A percentile compares a stretch with the other conserved stretches of the same genome.
Evolutionary conservation across 768 basidiomycete species (phyloP).

Genomic region (Boletus sp.): DNA sequence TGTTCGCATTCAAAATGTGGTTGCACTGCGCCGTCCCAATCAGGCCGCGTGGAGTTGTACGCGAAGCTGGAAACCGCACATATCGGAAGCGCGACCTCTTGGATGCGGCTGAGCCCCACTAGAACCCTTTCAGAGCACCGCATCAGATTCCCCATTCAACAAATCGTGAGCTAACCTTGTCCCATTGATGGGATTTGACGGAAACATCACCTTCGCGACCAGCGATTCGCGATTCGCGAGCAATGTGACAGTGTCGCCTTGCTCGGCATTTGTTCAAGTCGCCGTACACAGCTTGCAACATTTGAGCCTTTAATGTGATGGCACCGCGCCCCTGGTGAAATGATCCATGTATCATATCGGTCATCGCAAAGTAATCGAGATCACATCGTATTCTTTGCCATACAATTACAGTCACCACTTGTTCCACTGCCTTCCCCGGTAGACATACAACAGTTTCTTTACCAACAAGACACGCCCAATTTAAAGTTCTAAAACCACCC

Average conservation of each 20-base stretch:
- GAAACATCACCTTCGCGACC: slow-evolving; percentile 2
- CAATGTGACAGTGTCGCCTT: background rate
- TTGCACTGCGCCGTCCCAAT: slow-evolving; percentile 21
- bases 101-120: slow-evolving; percentile 1
- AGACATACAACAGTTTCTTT: slow-evolving; percentile 6
- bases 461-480: background rate
- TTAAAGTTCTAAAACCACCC: slow-evolving; percentile 23
- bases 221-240: slow-evolving; percentile 11
- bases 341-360: background rate
- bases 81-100: slow-evolving; percentile 16
- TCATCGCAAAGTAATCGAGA: background rate
- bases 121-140: slow-evolving; percentile 15
- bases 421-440: slow-evolving; percentile 3
- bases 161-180: slow-evolving; percentile 34
- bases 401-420: slow-evolving; percentile 9
- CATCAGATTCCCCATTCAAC: slow-evolving; percentile 20
- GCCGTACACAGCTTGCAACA: slow-evolving; percentile 19
- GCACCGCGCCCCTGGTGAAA: background rate
- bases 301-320: background rate
- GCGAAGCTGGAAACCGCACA: slow-evolving; percentile 7
- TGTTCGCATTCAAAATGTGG: slow-evolving; percentile 8
- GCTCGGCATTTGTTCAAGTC: slow-evolving; percentile 14
- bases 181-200: slow-evolving; percentile 22
- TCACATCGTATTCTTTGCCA: slow-evolving; percentile 1
- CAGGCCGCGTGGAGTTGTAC: slow-evolving; percentile 11